A percentile compares a stretch with the other conserved stretches of the same genome.
These are phyloP conservation scores for Beauveria pseudobassiana DNA, from an alignment of 2,329 filamentous ascomycete genomes.

Conservation along the genomic window DNA sequence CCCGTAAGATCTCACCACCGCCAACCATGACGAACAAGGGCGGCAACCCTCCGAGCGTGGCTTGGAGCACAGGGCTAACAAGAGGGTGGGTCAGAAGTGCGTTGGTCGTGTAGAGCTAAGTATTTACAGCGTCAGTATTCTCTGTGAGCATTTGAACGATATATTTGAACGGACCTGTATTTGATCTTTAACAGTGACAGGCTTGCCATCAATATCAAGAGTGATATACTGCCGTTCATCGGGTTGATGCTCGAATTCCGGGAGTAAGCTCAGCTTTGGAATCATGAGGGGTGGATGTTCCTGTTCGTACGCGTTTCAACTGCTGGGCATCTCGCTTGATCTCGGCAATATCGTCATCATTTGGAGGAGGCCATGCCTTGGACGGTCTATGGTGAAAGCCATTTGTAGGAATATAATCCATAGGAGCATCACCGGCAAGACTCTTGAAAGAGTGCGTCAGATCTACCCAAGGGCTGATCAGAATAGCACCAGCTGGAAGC, in stretches of 20 bases:
- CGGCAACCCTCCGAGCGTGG: slow-evolving; percentile 81
- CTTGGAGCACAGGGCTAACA: slow-evolving; percentile 82
- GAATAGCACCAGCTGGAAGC: slow-evolving; percentile 78
- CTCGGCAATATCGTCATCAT: slow-evolving; percentile 61
- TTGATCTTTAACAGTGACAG: slow-evolving; percentile 75
- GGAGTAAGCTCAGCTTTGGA: not conserved
- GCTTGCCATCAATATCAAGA: slow-evolving; percentile 62
- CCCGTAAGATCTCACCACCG: slow-evolving; percentile 79
- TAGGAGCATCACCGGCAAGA: slow-evolving; percentile 59
- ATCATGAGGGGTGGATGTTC: not conserved
- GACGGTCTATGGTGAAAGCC: slow-evolving; percentile 92
- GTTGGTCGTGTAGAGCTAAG: slow-evolving; percentile 68
- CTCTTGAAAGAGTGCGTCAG: slow-evolving; percentile 94
- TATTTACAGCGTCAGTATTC: not conserved
- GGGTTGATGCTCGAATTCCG: not conserved
- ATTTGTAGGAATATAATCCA: slow-evolving; percentile 82
- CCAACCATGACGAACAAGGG: slow-evolving; percentile 81
- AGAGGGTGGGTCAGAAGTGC: slow-evolving; percentile 77
- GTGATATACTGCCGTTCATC: slow-evolving; percentile 38
- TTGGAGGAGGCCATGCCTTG: slow-evolving; percentile 85
- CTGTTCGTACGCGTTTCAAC: slow-evolving; percentile 19
- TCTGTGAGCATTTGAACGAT: not conserved
- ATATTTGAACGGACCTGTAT: slow-evolving; percentile 62
- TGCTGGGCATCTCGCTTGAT: slow-evolving; percentile 45
- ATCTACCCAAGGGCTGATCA: slow-evolving; percentile 95